Evolutionary conservation across 495 filamentous ascomycete species (phyloP).

Genomic region (Penicillium lagena): DNA sequence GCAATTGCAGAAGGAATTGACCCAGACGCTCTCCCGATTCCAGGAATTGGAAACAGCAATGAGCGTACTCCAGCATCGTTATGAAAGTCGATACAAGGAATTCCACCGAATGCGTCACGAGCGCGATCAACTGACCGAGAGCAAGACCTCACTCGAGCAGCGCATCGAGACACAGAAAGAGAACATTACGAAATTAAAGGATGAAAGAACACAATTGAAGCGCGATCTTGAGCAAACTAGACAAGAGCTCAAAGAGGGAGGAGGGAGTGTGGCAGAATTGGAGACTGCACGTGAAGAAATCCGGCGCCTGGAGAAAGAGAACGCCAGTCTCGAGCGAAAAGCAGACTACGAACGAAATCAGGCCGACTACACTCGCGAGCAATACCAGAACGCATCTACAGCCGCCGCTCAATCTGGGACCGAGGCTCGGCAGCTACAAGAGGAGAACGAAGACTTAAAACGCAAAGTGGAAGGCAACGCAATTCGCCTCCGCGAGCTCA

Average conservation of each 20-base stretch:
- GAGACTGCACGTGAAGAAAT: conserved; percentile 40
- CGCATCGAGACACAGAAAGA: conserved; percentile 32
- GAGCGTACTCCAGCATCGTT: conserved; percentile 34
- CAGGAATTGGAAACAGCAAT: conserved; percentile 23
- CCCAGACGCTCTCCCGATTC: conserved; percentile 12
- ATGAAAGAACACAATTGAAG: conserved; percentile 40
- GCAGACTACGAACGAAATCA: conserved; percentile 45
- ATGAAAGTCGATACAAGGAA: conserved; percentile 33
- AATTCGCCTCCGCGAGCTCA: conserved; percentile 43
- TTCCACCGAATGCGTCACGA: conserved; percentile 32
- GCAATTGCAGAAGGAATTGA: conserved; percentile 20
- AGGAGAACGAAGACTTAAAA: conserved; percentile 40
- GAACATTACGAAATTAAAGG: conserved; percentile 41
- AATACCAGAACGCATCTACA: conserved; percentile 60
- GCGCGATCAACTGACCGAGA: conserved; percentile 19
- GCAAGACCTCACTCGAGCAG: conserved; percentile 21
- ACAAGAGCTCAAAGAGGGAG: conserved; percentile 39
- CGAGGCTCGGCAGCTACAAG: conserved; percentile 44
- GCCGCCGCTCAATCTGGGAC: conserved; percentile 40
- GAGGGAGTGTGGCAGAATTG: conserved; percentile 43
- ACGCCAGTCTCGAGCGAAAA: conserved; percentile 38
- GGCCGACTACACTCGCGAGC: conserved; percentile 52
- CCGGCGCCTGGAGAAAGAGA: conserved; percentile 34
- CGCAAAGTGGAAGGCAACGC: conserved; percentile 47
- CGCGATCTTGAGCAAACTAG: conserved; percentile 43